Conservation (phyloP, 768 basidiomycete species). For the Termitomyces sp. region DNA sequence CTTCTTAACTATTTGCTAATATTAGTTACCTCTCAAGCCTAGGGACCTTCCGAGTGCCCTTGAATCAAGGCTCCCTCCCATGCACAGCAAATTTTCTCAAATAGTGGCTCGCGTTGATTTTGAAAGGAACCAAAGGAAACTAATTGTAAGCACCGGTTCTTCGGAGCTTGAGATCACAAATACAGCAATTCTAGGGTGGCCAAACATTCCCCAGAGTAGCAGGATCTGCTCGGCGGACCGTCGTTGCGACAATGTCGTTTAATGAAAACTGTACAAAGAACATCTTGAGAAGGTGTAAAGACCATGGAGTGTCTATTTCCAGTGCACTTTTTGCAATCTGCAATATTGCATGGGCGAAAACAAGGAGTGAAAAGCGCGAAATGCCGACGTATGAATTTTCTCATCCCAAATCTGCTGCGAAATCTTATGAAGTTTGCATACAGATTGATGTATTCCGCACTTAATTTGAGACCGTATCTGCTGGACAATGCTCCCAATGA, state of each 20-base stretch:
- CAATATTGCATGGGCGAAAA: conserved; percentile 68
- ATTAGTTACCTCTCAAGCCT: conserved; percentile 5
- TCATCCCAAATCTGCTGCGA: background rate
- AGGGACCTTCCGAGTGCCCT: conserved; percentile 31
- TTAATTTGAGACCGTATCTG: conserved; percentile 69
- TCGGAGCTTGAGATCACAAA: background rate
- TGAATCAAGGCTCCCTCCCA: conserved; percentile 43
- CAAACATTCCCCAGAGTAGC: conserved; percentile 59
- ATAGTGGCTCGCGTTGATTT: conserved; percentile 54
- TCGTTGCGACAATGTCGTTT: conserved; percentile 68
- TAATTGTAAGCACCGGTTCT: conserved; percentile 38
- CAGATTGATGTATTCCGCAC: conserved; percentile 82
- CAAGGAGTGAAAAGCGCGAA: conserved; percentile 35
- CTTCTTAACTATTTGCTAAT: conserved; percentile 3
- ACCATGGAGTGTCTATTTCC: conserved; percentile 67
- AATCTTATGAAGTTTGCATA: conserved; percentile 14
- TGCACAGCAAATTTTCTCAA: conserved; percentile 32
- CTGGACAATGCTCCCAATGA: conserved; percentile 37
- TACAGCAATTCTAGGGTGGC: conserved; percentile 47
- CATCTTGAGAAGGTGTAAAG: conserved; percentile 68
- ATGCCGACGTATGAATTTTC: conserved; percentile 42
- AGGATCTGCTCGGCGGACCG: conserved; percentile 45
- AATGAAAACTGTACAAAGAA: conserved; percentile 48
- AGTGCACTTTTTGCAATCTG: conserved; percentile 72
- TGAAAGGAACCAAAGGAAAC: conserved; percentile 43